A percentile compares a stretch with the other conserved stretches of the same genome.
phyloP scores from a whole-genome alignment of 371 early-diverging fungal species.

The Mucor sp. region DNA sequence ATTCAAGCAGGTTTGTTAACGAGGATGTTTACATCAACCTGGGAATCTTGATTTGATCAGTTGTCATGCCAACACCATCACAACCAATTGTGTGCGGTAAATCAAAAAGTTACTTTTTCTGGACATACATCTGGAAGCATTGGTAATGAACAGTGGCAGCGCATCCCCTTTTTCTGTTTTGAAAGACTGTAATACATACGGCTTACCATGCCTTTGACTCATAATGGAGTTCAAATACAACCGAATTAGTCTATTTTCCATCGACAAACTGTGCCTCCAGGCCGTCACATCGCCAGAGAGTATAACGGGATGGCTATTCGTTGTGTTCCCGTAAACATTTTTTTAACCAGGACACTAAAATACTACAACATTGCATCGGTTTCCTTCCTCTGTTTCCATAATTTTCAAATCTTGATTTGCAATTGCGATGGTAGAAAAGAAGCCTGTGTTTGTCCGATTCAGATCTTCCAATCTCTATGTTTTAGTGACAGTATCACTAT shows the following conservation, averaged over 20 bases:
- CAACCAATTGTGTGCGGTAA: neutral
- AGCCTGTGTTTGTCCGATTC: slow-evolving; percentile 26
- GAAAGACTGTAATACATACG: neutral
- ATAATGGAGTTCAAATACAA: neutral
- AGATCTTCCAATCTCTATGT: slow-evolving; percentile 36
- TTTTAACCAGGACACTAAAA: neutral
- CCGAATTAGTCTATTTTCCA: neutral
- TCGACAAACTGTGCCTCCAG: neutral
- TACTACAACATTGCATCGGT: neutral
- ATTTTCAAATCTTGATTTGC: neutral
- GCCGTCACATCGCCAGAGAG: neutral
- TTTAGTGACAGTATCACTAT: slow-evolving; percentile 34
- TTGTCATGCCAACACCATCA: neutral
- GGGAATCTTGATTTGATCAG: neutral
- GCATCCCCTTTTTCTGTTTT: neutral
- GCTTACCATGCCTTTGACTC: neutral
- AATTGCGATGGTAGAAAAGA: slow-evolving; percentile 10
- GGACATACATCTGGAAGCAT: neutral
- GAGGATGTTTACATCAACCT: neutral
- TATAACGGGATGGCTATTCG: neutral
- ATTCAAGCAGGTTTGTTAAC: neutral
- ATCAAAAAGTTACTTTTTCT: neutral
- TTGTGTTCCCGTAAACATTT: neutral
- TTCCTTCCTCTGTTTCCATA: neutral
- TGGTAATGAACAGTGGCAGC: neutral